A percentile compares a stretch with the other conserved stretches of the same genome.
Evolutionary conservation across 1,284 basidiomycete species (phyloP).

Genomic region (Anthracocystis panici-leucophaei): DNA sequence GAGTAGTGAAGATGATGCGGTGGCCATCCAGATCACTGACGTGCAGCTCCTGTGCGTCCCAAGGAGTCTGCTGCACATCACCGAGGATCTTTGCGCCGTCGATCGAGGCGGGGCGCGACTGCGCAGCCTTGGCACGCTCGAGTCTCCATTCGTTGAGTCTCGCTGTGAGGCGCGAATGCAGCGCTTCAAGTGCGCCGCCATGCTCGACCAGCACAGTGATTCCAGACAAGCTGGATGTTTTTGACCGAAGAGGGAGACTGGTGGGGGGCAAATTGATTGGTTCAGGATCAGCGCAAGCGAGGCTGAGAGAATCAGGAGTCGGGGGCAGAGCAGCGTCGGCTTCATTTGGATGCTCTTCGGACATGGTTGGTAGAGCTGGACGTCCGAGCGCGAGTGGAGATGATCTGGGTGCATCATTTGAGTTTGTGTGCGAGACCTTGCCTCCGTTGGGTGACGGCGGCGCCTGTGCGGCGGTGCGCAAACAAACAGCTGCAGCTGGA

Average conservation of each 20-base stretch:
- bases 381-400: constrained; percentile 9
- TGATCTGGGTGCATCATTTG: not conserved
- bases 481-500: constrained; percentile 28
- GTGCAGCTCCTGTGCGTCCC: constrained; percentile 51
- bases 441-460: constrained; percentile 19
- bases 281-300: constrained; percentile 17
- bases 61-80: constrained; percentile 38
- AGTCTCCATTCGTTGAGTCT: constrained; percentile 36
- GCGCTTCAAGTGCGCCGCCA: constrained; percentile 25
- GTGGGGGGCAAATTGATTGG: constrained; percentile 23
- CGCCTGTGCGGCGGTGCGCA: constrained; percentile 26
- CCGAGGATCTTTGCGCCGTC: constrained; percentile 26
- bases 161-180: constrained; percentile 33
- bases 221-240: constrained; percentile 16
- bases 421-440: constrained; percentile 2
- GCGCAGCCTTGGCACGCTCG: constrained; percentile 19
- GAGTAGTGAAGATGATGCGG: constrained; percentile 43
- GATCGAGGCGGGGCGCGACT: not conserved
- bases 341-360: constrained; percentile 7
- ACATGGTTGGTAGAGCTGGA: constrained; percentile 20
- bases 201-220: constrained; percentile 37
- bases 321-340: constrained; percentile 14
- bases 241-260: constrained; percentile 16
- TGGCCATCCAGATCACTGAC: constrained; percentile 49
- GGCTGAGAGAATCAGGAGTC: constrained; percentile 23